Percentiles rank a stretch among this genome's conserved stretches.
Conservation (phyloP, 164 flowering plant genomes). For the Magnolia sinica region DNA sequence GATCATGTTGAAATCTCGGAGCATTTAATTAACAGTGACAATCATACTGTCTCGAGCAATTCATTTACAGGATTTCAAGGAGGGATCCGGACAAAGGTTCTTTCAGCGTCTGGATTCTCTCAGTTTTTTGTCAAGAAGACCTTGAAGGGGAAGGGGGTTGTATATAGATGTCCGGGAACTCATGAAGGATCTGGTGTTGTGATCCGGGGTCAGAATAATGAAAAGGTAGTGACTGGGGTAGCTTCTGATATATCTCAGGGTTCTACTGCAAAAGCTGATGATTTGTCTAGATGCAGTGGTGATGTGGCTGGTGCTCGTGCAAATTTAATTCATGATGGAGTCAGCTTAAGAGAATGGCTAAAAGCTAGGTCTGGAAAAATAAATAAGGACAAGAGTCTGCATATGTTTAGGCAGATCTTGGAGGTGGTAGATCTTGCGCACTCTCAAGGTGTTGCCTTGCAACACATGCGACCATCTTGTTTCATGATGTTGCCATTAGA, state of each 20-base stretch:
- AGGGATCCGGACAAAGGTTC: conserved; percentile 58
- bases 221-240: conserved; percentile 21
- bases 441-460: conserved; percentile 56
- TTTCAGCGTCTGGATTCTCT: conserved; percentile 72
- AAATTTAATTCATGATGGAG: conserved; percentile 30
- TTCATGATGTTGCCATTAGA: conserved; percentile 55
- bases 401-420: conserved; percentile 67
- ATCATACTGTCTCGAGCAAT: conserved; percentile 18
- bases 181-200: conserved; percentile 27
- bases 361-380: conserved; percentile 31
- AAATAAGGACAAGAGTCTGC: conserved; percentile 48
- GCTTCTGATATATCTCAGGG: conserved; percentile 31
- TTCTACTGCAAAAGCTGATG: conserved; percentile 21
- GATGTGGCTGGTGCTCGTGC: conserved; percentile 18
- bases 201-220: conserved; percentile 21
- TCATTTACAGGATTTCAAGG: conserved; percentile 27
- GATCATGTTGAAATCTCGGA: conserved; percentile 16
- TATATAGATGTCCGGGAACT: conserved; percentile 30
- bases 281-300: conserved; percentile 18
- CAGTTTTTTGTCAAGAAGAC: conserved; percentile 67
- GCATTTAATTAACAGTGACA: conserved; percentile 21
- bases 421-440: conserved; percentile 60
- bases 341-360: conserved; percentile 72
- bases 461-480: conserved; percentile 66
- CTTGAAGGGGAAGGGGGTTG: conserved; percentile 74